Conservation (phyloP, 2,329 filamentous ascomycete genomes). For the Fusarium equiseti region DNA sequence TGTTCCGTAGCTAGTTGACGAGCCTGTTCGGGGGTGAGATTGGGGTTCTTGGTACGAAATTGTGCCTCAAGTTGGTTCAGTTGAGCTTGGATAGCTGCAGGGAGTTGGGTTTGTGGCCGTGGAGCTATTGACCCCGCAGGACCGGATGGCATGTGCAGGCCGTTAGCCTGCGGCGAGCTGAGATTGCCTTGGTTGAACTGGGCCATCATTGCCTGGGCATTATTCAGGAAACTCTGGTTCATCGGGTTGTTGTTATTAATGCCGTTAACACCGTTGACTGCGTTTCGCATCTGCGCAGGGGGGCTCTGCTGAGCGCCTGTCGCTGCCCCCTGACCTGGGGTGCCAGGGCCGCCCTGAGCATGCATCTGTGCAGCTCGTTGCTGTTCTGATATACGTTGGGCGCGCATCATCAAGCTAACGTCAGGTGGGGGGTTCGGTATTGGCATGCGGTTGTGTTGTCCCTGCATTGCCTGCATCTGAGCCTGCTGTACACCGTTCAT, state of each 20-base stretch:
- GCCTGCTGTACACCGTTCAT: constrained; percentile 77
- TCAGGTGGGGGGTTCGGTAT: constrained; percentile 59
- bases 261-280: constrained; percentile 44
- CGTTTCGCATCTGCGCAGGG: constrained; percentile 58
- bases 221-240: constrained; percentile 65
- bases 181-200: constrained; percentile 57
- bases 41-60: constrained; percentile 65
- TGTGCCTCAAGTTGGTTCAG: constrained; percentile 65
- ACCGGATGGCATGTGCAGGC: constrained; percentile 61
- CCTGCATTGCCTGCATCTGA: constrained; percentile 71
- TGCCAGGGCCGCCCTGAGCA: constrained; percentile 52
- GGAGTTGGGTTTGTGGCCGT: constrained; percentile 58
- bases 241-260: constrained; percentile 57
- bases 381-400: constrained; percentile 75
- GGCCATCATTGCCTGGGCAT: constrained; percentile 66
- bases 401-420: constrained; percentile 70
- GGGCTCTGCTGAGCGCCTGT: constrained; percentile 55
- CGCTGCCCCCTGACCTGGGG: constrained; percentile 46
- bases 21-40: constrained; percentile 61
- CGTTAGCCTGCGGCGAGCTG: constrained; percentile 60
- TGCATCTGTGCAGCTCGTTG: constrained; percentile 67
- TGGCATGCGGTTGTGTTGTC: constrained; percentile 72
- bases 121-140: constrained; percentile 60
- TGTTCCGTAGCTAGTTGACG: constrained; percentile 65
- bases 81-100: constrained; percentile 61